Evolutionary conservation across 2,329 filamentous ascomycete genomes (phyloP).

Genomic region (Penicillium sp.): DNA sequence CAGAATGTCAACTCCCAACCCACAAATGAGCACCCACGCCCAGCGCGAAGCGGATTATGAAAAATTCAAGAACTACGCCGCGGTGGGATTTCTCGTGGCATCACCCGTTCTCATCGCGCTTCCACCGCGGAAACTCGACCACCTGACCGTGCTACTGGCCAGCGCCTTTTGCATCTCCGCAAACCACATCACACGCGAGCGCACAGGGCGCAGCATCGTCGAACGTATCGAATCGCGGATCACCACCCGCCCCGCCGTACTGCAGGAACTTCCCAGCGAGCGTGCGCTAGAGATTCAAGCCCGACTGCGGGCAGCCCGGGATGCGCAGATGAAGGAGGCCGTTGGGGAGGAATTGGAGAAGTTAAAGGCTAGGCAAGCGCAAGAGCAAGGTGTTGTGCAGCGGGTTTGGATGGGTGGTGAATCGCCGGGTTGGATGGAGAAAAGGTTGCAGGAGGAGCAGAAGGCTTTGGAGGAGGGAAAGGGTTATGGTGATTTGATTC

Average conservation of each 20-base stretch:
- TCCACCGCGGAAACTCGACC: slow-evolving; percentile 45
- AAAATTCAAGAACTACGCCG: slow-evolving; percentile 46
- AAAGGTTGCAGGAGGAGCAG: slow-evolving; percentile 46
- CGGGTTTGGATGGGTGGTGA: slow-evolving; percentile 48
- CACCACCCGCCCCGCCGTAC: slow-evolving; percentile 21
- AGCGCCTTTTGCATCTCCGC: slow-evolving; percentile 45
- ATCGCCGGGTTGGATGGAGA: slow-evolving; percentile 49
- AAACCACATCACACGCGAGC: slow-evolving; percentile 44
- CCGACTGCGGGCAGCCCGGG: slow-evolving; percentile 32
- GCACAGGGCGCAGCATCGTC: slow-evolving; percentile 39
- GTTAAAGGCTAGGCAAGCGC: slow-evolving; percentile 33
- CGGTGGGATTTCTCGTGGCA: slow-evolving; percentile 42
- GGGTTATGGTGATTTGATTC: slow-evolving; percentile 51
- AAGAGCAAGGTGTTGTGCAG: slow-evolving; percentile 35
- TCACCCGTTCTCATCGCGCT: slow-evolving; percentile 38
- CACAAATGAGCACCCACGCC: slow-evolving; percentile 11
- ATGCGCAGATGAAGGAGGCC: slow-evolving; percentile 27
- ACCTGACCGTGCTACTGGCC: slow-evolving; percentile 42
- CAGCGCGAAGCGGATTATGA: slow-evolving; percentile 42
- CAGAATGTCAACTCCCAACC: slow-evolving; percentile 19
- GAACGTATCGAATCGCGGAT: slow-evolving; percentile 36
- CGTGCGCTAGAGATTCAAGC: slow-evolving; percentile 39
- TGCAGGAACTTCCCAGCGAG: slow-evolving; percentile 36
- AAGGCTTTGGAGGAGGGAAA: slow-evolving; percentile 48
- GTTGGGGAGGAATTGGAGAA: slow-evolving; percentile 38